Conservation (phyloP, 176 grass and related monocot species). For the Phoenix dactylifera region DNA sequence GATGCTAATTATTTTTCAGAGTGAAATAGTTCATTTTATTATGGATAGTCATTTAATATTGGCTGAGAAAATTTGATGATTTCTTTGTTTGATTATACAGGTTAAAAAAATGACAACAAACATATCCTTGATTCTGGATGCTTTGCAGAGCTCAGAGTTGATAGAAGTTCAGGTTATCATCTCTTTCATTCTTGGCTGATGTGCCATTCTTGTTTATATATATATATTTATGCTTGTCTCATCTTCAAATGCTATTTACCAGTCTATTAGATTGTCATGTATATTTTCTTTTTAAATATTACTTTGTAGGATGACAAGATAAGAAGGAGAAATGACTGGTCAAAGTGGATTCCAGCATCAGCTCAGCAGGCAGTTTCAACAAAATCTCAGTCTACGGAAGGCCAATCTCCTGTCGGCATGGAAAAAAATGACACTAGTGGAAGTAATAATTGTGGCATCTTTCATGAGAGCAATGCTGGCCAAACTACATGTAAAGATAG, state of each 20-base stretch:
- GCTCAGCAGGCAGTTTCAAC: neutral
- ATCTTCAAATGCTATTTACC: neutral
- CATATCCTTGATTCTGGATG: constrained; percentile 44
- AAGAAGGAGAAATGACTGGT: constrained; percentile 54
- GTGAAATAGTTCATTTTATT: neutral
- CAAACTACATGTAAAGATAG: constrained; percentile 25
- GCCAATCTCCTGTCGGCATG: constrained; percentile 32
- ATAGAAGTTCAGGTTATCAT: constrained; percentile 57
- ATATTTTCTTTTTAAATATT: constrained; percentile 5
- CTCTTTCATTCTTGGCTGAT: constrained; percentile 10
- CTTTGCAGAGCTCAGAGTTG: constrained; percentile 46
- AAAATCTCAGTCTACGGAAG: constrained; percentile 22
- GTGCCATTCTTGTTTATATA: neutral
- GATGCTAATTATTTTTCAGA: neutral
- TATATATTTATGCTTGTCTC: neutral
- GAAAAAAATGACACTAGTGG: constrained; percentile 22
- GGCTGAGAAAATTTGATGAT: too few species aligned
- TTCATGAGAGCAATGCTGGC: constrained; percentile 21
- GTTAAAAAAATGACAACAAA: constrained; percentile 64
- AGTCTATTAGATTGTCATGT: constrained; percentile 1
- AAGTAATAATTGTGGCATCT: constrained; percentile 14
- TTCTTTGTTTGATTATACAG: constrained; percentile 18
- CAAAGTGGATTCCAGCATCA: constrained; percentile 44
- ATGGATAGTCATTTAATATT: too few species aligned
- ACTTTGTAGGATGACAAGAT: constrained; percentile 50